Evolutionary conservation across 371 early-diverging fungal genomes (phyloP).

Genomic region (Rhizomucor pusillus): DNA sequence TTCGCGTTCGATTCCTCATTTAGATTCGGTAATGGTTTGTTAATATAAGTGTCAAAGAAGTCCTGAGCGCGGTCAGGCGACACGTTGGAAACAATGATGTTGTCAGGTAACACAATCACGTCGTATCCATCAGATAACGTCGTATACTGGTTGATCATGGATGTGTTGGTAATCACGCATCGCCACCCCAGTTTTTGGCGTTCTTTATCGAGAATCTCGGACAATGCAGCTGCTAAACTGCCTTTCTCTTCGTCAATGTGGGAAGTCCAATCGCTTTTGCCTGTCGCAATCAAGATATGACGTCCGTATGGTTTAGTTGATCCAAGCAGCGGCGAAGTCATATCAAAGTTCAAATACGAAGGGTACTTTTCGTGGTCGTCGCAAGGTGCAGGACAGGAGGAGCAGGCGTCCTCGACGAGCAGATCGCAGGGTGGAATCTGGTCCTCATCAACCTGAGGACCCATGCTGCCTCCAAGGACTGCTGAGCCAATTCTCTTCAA

Average conservation of each 20-base stretch:
- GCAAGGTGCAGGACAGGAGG: constrained; percentile 45
- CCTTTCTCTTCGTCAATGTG: constrained; percentile 58
- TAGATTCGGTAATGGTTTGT: constrained; percentile 28
- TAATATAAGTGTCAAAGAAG: constrained; percentile 47
- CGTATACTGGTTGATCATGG: constrained; percentile 27
- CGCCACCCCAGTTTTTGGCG: constrained; percentile 19
- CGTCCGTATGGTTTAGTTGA: constrained; percentile 72
- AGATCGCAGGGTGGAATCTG: constrained; percentile 31
- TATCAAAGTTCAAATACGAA: constrained; percentile 64
- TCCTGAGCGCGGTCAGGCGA: constrained; percentile 43
- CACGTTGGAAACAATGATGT: constrained; percentile 56
- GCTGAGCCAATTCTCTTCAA: not conserved
- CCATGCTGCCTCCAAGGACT: not conserved
- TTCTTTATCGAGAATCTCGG: constrained; percentile 19
- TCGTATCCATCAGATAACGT: constrained; percentile 27
- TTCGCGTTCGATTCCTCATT: constrained; percentile 6
- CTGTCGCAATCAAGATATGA: constrained; percentile 68
- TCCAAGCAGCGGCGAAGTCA: constrained; percentile 46
- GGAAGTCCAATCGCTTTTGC: constrained; percentile 60
- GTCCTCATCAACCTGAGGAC: constrained; percentile 8
- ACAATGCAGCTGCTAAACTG: constrained; percentile 42
- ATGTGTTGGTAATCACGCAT: constrained; percentile 54
- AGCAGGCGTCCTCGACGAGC: constrained; percentile 34
- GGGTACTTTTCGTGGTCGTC: constrained; percentile 65
- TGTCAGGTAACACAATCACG: constrained; percentile 53